phyloP scores from a whole-genome alignment of 2,329 filamentous ascomycete genomes.

The Epichloe typhina region DNA sequence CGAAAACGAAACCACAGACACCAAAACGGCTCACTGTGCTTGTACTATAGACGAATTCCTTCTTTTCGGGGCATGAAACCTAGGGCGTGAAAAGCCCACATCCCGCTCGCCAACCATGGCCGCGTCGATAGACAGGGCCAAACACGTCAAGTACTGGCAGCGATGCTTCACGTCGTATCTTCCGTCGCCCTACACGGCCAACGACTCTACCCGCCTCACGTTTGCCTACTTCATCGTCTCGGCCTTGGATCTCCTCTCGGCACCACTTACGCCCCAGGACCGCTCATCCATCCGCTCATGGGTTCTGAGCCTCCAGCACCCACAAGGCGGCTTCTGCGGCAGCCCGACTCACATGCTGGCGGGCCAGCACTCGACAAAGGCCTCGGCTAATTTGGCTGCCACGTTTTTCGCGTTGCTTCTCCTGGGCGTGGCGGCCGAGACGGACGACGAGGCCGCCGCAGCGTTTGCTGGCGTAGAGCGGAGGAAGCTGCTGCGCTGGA shows the following conservation, averaged over 20 bases:
- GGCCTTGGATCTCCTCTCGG: constrained; percentile 67
- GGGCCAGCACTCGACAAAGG: constrained; percentile 30
- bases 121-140: constrained; percentile 39
- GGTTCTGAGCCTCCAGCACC: constrained; percentile 79
- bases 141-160: constrained; percentile 84
- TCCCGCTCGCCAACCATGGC: constrained; percentile 4
- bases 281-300: constrained; percentile 46
- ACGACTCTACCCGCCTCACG: constrained; percentile 81
- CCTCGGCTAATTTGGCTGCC: constrained; percentile 61
- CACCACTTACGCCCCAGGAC: constrained; percentile 35
- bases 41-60: too few species aligned
- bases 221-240: constrained; percentile 83
- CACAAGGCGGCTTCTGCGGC: constrained; percentile 76
- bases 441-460: constrained; percentile 22
- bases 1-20: too few species aligned
- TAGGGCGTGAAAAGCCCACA: neutral
- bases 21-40: too few species aligned
- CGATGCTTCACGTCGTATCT: constrained; percentile 73
- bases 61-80: too few species aligned
- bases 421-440: constrained; percentile 40
- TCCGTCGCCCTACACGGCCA: constrained; percentile 71
- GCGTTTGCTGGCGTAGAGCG: constrained; percentile 54
- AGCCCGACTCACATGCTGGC: constrained; percentile 51
- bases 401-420: constrained; percentile 85
- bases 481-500: constrained; percentile 56